phyloP scores from a whole-genome alignment of 2,329 filamentous ascomycete genomes.

The Fusarium pseudonygamai region DNA sequence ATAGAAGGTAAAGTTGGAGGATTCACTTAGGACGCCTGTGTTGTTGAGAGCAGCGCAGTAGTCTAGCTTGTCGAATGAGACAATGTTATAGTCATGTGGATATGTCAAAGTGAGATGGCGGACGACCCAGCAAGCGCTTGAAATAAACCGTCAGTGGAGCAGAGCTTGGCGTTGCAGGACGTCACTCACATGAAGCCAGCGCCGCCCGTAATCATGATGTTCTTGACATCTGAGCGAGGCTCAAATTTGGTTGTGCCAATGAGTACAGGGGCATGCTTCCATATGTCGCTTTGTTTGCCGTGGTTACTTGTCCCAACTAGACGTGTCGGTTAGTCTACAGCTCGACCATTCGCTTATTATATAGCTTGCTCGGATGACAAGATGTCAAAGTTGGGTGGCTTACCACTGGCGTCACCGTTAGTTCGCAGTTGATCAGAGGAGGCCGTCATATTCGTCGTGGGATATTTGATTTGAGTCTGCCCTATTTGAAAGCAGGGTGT shows the following conservation, averaged over 20 bases:
- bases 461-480: background rate
- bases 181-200: constrained; percentile 82
- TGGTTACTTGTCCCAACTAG: constrained; percentile 26
- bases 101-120: constrained; percentile 81
- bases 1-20: constrained; percentile 80
- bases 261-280: constrained; percentile 76
- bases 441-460: constrained; percentile 21
- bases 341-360: constrained; percentile 1
- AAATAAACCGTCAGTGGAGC: constrained; percentile 33
- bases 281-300: constrained; percentile 66
- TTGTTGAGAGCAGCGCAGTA: constrained; percentile 86
- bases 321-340: background rate
- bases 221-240: constrained; percentile 74
- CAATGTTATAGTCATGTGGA: constrained; percentile 76
- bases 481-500: background rate
- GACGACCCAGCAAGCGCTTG: constrained; percentile 82
- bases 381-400: background rate
- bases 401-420: constrained; percentile 25
- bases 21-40: constrained; percentile 72
- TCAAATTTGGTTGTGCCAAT: constrained; percentile 76
- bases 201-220: constrained; percentile 85
- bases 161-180: constrained; percentile 8
- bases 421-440: constrained; percentile 18
- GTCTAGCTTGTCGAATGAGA: constrained; percentile 87
- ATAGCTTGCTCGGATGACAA: background rate